These are phyloP conservation scores for Ganoderma leucocontextum DNA, from an alignment of 1,284 basidiomycete species.

Conservation along the genomic window DNA sequence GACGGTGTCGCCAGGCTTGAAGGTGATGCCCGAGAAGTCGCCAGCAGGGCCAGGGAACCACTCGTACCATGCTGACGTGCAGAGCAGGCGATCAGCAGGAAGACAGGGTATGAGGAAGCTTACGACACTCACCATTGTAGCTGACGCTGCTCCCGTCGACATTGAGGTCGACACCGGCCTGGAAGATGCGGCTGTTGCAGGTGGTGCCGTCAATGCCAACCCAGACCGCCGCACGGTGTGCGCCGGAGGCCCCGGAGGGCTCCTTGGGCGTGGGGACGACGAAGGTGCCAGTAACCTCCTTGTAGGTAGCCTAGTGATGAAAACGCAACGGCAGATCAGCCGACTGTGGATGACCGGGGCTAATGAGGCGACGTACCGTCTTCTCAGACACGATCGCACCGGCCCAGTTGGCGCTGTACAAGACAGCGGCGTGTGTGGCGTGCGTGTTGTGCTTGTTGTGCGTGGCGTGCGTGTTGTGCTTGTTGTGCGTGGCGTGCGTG, in stretches of 20 bases:
- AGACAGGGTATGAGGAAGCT: no score
- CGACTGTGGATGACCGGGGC: background rate
- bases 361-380: conserved; percentile 25
- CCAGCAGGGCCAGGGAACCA: conserved; percentile 47
- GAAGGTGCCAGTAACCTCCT: conserved; percentile 43
- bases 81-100: background rate
- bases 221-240: no score
- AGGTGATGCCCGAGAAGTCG: conserved; percentile 44
- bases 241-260: conserved; percentile 29
- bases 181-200: no score
- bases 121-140: conserved; percentile 36
- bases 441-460: background rate
- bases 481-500: no score
- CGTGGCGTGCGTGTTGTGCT: no score
- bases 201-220: no score
- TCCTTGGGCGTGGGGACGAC: conserved; percentile 39
- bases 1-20: conserved; percentile 41
- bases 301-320: conserved; percentile 36
- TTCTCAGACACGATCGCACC: conserved; percentile 34
- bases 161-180: conserved; percentile 42
- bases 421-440: conserved; percentile 24
- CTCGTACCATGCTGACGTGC: conserved; percentile 47
- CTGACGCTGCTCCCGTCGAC: conserved; percentile 33
- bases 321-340: background rate
- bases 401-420: conserved; percentile 40